Evolutionary conservation across 352 stramenopile genomes (phyloP), one percentile per base, ranked within the genome.

Genomic region (Phytophthora sojae): DNA sequence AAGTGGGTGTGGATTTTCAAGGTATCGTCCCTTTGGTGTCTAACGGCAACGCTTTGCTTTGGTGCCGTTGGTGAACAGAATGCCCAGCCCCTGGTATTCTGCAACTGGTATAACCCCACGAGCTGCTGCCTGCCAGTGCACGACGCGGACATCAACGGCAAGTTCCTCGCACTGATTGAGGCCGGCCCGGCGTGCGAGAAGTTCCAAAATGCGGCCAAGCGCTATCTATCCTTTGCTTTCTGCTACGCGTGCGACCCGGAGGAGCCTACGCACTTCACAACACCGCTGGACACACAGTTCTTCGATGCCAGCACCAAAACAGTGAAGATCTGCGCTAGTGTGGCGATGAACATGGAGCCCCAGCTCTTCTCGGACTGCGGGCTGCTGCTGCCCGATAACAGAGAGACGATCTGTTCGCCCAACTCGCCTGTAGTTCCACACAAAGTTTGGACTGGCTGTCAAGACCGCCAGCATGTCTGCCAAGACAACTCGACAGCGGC

Each of bases 81-180:
- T 54, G 26, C 67, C 4, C 82, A 82, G 19, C 86, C 84, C n/a
- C 58, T 94, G 25, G 70, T 79, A 2, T 94, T 94, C 69, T 94
- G 88, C 77, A 94, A 88, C 70, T 92, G 81, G 83, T 93, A 93
- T 64, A 78, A 72, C 21, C 58, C 59, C 15, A 56, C 63, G 35
- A 91, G 85, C 63, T 95, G 88, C 68, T 94, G 84, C 60, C 62
- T 94, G 15, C 85, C 88, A 9, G 85, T 71, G 1, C 81, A 92
- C 51, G 88, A 95, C 52, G 73, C 75, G 8, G 83, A 93, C 61
- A 87, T 93, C 58, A 79, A 80, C 30, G 58, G 53, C 30, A 86
- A 85, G 51, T 93, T 93, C 57, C 67, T 79, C 32, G 73, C 80
- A 14, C 74, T 95, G 14, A 86, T 95, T 47, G 77, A 88, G 37